Percentiles rank a stretch among this genome's conserved stretches.
Evolutionary conservation across 108 stramenopile genomes (phyloP).

Genomic region (Licmophora abbreviata): DNA sequence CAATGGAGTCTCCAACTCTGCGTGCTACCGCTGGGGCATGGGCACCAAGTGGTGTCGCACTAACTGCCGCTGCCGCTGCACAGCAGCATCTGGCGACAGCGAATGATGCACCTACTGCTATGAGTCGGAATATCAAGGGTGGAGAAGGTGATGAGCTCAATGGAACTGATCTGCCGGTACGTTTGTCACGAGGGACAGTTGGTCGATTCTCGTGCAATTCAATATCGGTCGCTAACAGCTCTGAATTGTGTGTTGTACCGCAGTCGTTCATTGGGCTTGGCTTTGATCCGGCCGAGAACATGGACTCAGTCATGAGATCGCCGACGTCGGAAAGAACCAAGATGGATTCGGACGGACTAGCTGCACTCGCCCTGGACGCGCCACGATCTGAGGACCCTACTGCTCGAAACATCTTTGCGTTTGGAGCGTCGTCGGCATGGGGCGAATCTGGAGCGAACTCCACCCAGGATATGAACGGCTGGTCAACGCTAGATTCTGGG

Average conservation of each 20-base stretch:
- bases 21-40: slow-evolving; percentile 68
- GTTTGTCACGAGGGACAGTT: slow-evolving; percentile 4
- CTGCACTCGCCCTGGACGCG: slow-evolving; percentile 17
- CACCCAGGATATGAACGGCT: too few species aligned
- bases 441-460: too few species aligned
- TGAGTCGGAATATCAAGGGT: slow-evolving; percentile 3
- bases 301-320: slow-evolving; percentile 59
- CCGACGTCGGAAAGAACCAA: slow-evolving; percentile 25
- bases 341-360: slow-evolving; percentile 19
- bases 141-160: slow-evolving; percentile 27
- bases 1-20: slow-evolving; percentile 50
- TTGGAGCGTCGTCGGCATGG: background rate
- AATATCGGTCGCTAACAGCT: background rate
- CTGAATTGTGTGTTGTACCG: slow-evolving; percentile 4
- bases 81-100: slow-evolving; percentile 8
- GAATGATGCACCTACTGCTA: background rate
- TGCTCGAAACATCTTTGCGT: slow-evolving; percentile 1
- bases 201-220: background rate
- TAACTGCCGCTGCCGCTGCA: slow-evolving; percentile 17
- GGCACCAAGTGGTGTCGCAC: slow-evolving; percentile 59
- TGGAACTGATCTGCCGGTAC: slow-evolving; percentile 28
- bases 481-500: too few species aligned
- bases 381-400: background rate
- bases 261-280: slow-evolving; percentile 46
- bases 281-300: slow-evolving; percentile 62